Conservation (phyloP, 495 filamentous ascomycete species). For the Tetracladium marchalianum region DNA sequence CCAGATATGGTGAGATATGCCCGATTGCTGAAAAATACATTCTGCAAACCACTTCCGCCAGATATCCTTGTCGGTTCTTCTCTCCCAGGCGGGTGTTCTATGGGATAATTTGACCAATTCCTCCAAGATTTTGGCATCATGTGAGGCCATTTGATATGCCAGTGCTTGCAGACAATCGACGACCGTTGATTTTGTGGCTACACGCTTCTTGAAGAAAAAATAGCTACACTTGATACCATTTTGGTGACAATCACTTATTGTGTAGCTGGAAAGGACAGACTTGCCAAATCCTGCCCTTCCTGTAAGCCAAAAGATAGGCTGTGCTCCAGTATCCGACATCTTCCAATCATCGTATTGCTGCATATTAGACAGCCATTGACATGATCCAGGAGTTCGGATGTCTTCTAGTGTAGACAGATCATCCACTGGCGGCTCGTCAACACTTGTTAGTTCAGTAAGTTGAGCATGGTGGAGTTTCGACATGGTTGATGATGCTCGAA, state of each 20-base stretch:
- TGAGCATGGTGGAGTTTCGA: no score
- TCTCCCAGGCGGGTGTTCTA: slow-evolving; percentile 15
- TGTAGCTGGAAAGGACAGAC: slow-evolving; percentile 22
- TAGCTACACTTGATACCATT: slow-evolving; percentile 16
- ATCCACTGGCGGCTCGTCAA: slow-evolving; percentile 9
- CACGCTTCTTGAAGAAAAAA: slow-evolving; percentile 29
- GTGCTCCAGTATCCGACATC: slow-evolving; percentile 2
- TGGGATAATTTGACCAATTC: slow-evolving; percentile 18
- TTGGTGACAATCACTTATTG: slow-evolving; percentile 16
- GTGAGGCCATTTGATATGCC: slow-evolving; percentile 30
- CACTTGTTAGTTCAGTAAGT: no score
- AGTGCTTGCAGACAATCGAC: slow-evolving; percentile 24
- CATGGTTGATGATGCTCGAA: no score
- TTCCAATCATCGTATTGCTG: slow-evolving; percentile 16
- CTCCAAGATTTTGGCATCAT: slow-evolving; percentile 7
- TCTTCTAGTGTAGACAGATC: slow-evolving; percentile 13
- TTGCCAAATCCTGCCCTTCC: slow-evolving; percentile 26
- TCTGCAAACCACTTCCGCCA: slow-evolving; percentile 31
- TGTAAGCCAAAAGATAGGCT: slow-evolving; percentile 22
- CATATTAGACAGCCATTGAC: slow-evolving; percentile 22
- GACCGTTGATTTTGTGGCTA: slow-evolving; percentile 20
- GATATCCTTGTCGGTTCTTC: slow-evolving; percentile 20
- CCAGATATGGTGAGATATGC: slow-evolving; percentile 25
- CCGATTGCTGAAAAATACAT: slow-evolving; percentile 17
- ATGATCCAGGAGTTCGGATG: slow-evolving; percentile 21